Evolutionary conservation across 225 moss, liverwort and hornwort species (phyloP).

Genomic region (Polytrichum commune): DNA sequence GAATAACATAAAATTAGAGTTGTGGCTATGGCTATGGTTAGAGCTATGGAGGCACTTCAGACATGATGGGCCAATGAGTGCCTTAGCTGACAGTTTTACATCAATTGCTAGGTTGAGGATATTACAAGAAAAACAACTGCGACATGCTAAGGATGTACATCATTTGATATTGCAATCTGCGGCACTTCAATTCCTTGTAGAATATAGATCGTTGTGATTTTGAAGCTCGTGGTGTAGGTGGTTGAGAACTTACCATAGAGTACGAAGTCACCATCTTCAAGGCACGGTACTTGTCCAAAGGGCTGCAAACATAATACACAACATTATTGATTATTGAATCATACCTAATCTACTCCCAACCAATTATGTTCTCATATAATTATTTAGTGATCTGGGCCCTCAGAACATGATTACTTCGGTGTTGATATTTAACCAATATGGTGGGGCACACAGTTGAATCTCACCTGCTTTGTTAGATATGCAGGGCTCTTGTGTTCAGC

Average conservation of each 20-base stretch:
- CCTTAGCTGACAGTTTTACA: not conserved
- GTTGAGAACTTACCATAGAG: constrained; percentile 11
- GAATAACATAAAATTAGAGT: not conserved
- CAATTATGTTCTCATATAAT: not conserved
- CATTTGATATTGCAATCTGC: not conserved
- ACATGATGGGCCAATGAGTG: not conserved
- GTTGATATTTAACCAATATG: too few species aligned
- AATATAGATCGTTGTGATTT: too few species aligned
- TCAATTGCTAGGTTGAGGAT: not conserved
- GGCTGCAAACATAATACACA: constrained; percentile 11
- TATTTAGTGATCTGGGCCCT: not conserved
- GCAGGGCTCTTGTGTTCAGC: too few species aligned
- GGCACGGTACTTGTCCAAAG: constrained; percentile 25
- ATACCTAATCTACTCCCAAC: not conserved
- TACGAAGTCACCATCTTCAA: constrained; percentile 12
- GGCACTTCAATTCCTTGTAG: not conserved
- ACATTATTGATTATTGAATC: not conserved
- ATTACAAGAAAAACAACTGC: not conserved
- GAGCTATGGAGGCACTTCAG: not conserved
- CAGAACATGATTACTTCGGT: not conserved
- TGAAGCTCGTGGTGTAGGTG: too few species aligned
- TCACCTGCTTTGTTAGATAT: too few species aligned
- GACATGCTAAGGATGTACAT: not conserved
- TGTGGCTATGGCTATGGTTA: not conserved
- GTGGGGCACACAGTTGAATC: not conserved